Evolutionary conservation across 164 flowering plant species (phyloP).

Genomic region (Umbellularia californica): DNA sequence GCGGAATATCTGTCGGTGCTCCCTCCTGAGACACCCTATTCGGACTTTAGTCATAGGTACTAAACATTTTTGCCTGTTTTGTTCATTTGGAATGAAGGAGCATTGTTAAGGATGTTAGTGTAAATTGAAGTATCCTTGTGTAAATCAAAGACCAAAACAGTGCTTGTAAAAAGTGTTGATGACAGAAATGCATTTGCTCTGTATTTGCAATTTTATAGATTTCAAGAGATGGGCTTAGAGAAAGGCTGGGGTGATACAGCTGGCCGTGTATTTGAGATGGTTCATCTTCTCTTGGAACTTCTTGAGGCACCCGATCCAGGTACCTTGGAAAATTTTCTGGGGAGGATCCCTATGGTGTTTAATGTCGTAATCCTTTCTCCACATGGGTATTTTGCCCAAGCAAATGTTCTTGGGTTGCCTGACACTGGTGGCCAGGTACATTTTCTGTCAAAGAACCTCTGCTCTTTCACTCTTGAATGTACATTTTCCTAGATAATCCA

Average conservation of each 20-base stretch:
- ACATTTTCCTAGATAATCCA: not conserved
- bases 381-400: slow-evolving; percentile 96
- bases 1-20: slow-evolving; percentile 57
- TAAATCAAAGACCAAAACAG: not conserved
- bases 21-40: slow-evolving; percentile 62
- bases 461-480: not conserved
- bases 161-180: not conserved
- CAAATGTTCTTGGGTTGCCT: slow-evolving; percentile 88
- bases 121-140: not conserved
- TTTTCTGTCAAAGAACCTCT: not conserved
- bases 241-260: slow-evolving; percentile 98
- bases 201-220: slow-evolving; percentile 16
- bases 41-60: slow-evolving; percentile 58
- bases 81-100: not conserved
- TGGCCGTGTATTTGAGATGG: slow-evolving; percentile 73
- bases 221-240: slow-evolving; percentile 91
- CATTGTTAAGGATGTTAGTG: not conserved
- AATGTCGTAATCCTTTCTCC: slow-evolving; percentile 96
- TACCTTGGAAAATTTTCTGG: slow-evolving; percentile 89
- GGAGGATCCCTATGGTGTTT: slow-evolving; percentile 89
- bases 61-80: not conserved
- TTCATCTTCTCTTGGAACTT: slow-evolving; percentile 75
- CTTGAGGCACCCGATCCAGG: slow-evolving; percentile 96
- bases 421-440: slow-evolving; percentile 98
- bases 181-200: slow-evolving; percentile 1